phyloP scores from a whole-genome alignment of 768 basidiomycete genomes.

The Mycena amicta region DNA sequence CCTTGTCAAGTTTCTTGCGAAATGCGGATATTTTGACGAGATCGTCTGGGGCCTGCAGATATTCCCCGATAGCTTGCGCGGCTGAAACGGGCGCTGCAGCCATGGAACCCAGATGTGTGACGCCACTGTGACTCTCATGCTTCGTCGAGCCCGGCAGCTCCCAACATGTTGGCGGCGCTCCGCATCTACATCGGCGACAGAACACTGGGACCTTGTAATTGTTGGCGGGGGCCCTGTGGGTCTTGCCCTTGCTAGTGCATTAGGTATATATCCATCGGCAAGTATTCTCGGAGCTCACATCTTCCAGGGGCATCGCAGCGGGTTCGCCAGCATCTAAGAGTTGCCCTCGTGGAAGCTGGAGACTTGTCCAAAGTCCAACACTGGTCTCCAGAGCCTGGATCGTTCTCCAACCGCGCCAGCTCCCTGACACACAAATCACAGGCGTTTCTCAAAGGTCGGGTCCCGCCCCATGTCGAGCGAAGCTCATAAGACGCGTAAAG shows the following conservation, averaged over 20 bases:
- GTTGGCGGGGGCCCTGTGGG: slow-evolving; percentile 95
- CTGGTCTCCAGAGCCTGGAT: slow-evolving; percentile 60
- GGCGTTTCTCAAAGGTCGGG: slow-evolving; percentile 62
- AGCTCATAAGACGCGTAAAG: slow-evolving; percentile 40
- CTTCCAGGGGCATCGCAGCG: slow-evolving; percentile 53
- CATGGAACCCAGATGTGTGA: not conserved
- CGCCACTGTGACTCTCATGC: not conserved
- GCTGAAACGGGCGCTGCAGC: slow-evolving; percentile 63
- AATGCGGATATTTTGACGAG: slow-evolving; percentile 86
- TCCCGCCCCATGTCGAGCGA: not conserved
- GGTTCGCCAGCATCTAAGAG: slow-evolving; percentile 54
- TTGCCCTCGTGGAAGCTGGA: slow-evolving; percentile 82
- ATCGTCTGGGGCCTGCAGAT: slow-evolving; percentile 92
- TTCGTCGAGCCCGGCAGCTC: slow-evolving; percentile 11
- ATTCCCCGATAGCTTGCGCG: slow-evolving; percentile 85
- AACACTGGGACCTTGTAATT: slow-evolving; percentile 85
- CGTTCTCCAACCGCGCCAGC: slow-evolving; percentile 83
- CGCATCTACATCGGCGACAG: slow-evolving; percentile 9
- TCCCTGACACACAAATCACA: slow-evolving; percentile 81
- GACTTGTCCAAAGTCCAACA: slow-evolving; percentile 67
- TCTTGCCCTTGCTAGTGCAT: slow-evolving; percentile 82
- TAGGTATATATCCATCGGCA: slow-evolving; percentile 56
- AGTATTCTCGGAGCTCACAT: not conserved
- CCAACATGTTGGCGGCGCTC: slow-evolving; percentile 1
- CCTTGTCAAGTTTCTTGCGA: slow-evolving; percentile 93